phyloP scores from a whole-genome alignment of 108 stramenopile genomes.

The Skeletonema grethae region DNA sequence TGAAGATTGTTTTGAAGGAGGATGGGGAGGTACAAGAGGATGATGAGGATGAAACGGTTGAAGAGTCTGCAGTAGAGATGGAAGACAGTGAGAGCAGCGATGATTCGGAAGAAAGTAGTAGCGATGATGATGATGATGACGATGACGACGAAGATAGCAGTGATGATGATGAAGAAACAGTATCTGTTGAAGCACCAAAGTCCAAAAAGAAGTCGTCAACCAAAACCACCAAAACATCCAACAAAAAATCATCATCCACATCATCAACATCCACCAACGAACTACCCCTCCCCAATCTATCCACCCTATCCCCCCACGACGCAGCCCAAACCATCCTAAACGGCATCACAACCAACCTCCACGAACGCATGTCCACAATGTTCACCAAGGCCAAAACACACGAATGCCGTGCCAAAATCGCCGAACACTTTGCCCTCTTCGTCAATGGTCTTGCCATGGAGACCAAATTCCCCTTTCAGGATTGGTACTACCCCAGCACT shows the following conservation, averaged over 20 bases:
- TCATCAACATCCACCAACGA: conserved; percentile 11
- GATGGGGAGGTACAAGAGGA: not conserved
- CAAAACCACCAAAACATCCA: not conserved
- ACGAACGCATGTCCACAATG: conserved; percentile 45
- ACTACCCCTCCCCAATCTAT: conserved; percentile 38
- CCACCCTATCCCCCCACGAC: conserved; percentile 20
- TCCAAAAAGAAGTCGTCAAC: too few relatives aligned
- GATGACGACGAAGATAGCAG: not conserved
- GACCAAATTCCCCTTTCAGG: conserved; percentile 66
- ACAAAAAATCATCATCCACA: not conserved
- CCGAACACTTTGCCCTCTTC: conserved; percentile 72
- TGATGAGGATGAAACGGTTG: not conserved
- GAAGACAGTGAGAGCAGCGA: conserved; percentile 13
- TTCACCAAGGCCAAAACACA: conserved; percentile 74
- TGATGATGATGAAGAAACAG: not conserved
- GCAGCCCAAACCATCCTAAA: conserved; percentile 28
- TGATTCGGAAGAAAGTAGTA: conserved; percentile 21
- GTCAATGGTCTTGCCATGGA: conserved; percentile 79
- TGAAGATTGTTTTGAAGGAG: not conserved
- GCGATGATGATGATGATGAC: not conserved
- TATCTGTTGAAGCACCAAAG: not conserved
- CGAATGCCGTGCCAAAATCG: conserved; percentile 80
- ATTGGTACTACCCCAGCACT: conserved; percentile 58
- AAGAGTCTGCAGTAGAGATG: not conserved
- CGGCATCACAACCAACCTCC: conserved; percentile 25